Conservation (phyloP, 1,284 basidiomycete genomes). For the Trametes sp. region DNA sequence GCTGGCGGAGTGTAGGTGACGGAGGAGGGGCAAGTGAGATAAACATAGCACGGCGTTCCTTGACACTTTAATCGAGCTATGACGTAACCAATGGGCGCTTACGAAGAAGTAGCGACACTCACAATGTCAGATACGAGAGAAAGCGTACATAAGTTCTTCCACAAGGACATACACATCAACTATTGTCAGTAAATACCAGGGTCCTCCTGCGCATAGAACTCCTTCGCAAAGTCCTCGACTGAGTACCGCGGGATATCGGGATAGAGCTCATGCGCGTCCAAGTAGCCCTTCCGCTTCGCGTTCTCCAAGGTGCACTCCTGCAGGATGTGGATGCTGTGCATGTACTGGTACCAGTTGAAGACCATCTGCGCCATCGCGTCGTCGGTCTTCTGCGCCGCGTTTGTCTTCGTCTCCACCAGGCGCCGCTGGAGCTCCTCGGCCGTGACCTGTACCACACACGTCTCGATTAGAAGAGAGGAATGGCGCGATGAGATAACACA, state of each 20-base stretch:
- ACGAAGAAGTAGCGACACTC: too few relatives aligned
- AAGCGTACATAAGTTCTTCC: too few relatives aligned
- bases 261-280: slow-evolving; percentile 36
- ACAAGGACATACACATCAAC: too few relatives aligned
- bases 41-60: too few relatives aligned
- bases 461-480: neutral
- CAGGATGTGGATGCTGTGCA: slow-evolving; percentile 31
- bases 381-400: neutral
- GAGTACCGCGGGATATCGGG: slow-evolving; percentile 27
- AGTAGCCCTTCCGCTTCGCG: slow-evolving; percentile 33
- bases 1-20: too few relatives aligned
- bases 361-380: neutral
- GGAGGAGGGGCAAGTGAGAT: too few relatives aligned
- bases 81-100: too few relatives aligned
- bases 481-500: too few relatives aligned
- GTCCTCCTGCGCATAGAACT: slow-evolving; percentile 11
- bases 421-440: slow-evolving; percentile 18
- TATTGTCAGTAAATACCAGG: too few relatives aligned
- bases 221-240: slow-evolving; percentile 31
- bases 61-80: too few relatives aligned
- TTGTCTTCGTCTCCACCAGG: slow-evolving; percentile 2
- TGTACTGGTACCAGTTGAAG: slow-evolving; percentile 24
- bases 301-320: slow-evolving; percentile 34
- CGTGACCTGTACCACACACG: slow-evolving; percentile 8
- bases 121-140: too few relatives aligned